These are phyloP conservation scores for Pseudognaphalium luteoalbum DNA, from an alignment of 129 eudicot genomes.

Conservation along the genomic window DNA sequence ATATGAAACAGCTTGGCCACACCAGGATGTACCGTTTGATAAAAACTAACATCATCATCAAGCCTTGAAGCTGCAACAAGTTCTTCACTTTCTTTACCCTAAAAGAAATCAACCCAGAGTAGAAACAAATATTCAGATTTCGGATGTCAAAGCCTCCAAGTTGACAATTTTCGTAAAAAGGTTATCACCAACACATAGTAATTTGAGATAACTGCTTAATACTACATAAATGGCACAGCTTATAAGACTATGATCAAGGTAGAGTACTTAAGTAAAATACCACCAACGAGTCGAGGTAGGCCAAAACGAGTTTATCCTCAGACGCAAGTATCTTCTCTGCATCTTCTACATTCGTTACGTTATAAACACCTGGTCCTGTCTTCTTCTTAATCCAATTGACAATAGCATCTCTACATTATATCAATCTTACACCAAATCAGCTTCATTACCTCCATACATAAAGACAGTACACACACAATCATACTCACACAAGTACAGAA, in stretches of 20 bases:
- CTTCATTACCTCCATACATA: neutral
- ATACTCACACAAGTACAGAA: neutral
- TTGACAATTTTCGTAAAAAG: neutral
- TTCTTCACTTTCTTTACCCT: conserved; percentile 83
- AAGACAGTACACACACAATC: neutral
- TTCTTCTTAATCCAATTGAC: conserved; percentile 89
- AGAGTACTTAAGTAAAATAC: conserved; percentile 34
- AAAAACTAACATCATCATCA: conserved; percentile 76
- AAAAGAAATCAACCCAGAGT: conserved; percentile 18
- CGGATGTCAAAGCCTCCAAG: neutral
- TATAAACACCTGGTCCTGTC: conserved; percentile 76
- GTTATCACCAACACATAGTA: neutral
- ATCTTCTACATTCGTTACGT: conserved; percentile 69
- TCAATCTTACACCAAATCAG: conserved; percentile 11
- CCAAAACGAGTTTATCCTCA: conserved; percentile 69
- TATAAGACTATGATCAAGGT: neutral
- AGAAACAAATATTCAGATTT: neutral
- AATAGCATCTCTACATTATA: conserved; percentile 64
- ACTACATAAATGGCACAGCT: neutral
- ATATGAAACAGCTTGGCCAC: conserved; percentile 82
- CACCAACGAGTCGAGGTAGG: conserved; percentile 71
- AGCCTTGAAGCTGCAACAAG: conserved; percentile 84
- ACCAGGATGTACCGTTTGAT: conserved; percentile 66
- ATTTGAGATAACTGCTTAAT: neutral
- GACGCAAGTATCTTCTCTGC: conserved; percentile 73